Percentiles rank a stretch among this genome's conserved stretches.
These are phyloP conservation scores for Cercophora sp. DNA, from an alignment of 495 filamentous ascomycete species.

Conservation along the genomic window DNA sequence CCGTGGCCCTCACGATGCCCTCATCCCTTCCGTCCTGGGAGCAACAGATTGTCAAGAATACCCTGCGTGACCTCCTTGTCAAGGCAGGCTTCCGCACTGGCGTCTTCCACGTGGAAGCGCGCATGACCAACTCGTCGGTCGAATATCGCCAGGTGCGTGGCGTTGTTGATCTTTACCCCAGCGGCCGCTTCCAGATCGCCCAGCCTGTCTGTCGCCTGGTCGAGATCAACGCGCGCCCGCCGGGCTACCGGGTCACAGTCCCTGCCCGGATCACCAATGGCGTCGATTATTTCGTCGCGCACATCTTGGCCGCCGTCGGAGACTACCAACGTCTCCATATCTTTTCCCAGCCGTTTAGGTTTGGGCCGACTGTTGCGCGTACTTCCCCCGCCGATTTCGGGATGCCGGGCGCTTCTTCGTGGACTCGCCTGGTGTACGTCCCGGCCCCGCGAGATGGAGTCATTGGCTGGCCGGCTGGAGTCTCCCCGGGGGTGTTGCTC, in stretches of 20 bases:
- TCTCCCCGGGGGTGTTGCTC: slow-evolving; percentile 26
- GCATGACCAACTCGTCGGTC: slow-evolving; percentile 31
- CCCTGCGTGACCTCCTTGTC: slow-evolving; percentile 30
- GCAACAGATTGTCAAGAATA: slow-evolving; percentile 23
- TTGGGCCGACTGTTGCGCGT: background rate
- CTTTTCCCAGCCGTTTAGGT: slow-evolving; percentile 23
- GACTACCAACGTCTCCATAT: slow-evolving; percentile 25
- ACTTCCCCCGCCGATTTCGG: too few species aligned
- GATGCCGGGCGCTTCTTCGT: slow-evolving; percentile 23
- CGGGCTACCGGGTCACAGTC: slow-evolving; percentile 28
- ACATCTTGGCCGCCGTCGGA: slow-evolving; percentile 29
- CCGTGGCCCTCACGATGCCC: slow-evolving; percentile 38
- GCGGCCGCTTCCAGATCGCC: background rate
- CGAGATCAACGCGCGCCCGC: slow-evolving; percentile 40
- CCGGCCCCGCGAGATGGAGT: slow-evolving; percentile 21
- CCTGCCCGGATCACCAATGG: slow-evolving; percentile 34
- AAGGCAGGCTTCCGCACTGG: slow-evolving; percentile 33
- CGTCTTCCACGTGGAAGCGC: slow-evolving; percentile 29
- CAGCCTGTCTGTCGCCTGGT: slow-evolving; percentile 28
- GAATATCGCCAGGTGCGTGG: slow-evolving; percentile 23
- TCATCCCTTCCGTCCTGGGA: slow-evolving; percentile 36
- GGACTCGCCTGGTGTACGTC: slow-evolving; percentile 28
- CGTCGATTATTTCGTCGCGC: slow-evolving; percentile 36
- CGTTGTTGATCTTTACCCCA: slow-evolving; percentile 13
- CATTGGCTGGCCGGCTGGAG: slow-evolving; percentile 4